Conservation (phyloP, 1,284 basidiomycete genomes). For the Abortiporus biennis region DNA sequence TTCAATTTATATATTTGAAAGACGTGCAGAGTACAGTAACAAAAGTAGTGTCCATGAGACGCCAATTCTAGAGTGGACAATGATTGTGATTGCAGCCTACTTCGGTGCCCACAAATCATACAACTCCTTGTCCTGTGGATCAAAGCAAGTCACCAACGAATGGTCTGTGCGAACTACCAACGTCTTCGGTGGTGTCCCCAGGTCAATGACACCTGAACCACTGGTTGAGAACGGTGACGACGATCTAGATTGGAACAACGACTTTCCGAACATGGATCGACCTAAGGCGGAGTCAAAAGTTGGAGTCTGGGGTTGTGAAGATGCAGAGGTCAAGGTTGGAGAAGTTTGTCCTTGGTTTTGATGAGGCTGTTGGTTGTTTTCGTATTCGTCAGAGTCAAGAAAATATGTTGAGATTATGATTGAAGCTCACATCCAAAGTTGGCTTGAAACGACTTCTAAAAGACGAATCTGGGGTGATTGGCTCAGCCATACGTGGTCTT, state of each 20-base stretch:
- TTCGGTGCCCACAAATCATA: slow-evolving; percentile 70
- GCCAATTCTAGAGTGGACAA: no score
- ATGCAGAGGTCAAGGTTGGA: not conserved
- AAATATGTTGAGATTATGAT: no score
- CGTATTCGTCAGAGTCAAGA: no score
- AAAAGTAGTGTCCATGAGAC: no score
- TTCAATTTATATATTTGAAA: slow-evolving; percentile 1
- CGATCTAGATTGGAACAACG: not conserved
- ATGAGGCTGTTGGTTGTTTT: no score
- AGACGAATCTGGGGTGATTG: no score
- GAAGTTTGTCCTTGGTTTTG: slow-evolving; percentile 5
- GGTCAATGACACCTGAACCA: slow-evolving; percentile 6
- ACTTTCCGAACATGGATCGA: not conserved
- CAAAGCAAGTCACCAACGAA: slow-evolving; percentile 62
- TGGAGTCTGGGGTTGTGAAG: not conserved
- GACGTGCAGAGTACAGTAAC: slow-evolving; percentile 9
- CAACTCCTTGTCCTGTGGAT: slow-evolving; percentile 62
- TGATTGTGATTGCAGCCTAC: no score
- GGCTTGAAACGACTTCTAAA: no score
- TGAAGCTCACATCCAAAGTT: no score
- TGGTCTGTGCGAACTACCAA: slow-evolving; percentile 55
- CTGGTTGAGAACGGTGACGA: not conserved
- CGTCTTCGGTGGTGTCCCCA: slow-evolving; percentile 29
- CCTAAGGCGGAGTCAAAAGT: not conserved
- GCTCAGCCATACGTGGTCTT: no score